Evolutionary conservation across 2,329 filamentous ascomycete species (phyloP), one percentile per base, ranked within the genome.

Genomic region (Periconia sp.): DNA sequence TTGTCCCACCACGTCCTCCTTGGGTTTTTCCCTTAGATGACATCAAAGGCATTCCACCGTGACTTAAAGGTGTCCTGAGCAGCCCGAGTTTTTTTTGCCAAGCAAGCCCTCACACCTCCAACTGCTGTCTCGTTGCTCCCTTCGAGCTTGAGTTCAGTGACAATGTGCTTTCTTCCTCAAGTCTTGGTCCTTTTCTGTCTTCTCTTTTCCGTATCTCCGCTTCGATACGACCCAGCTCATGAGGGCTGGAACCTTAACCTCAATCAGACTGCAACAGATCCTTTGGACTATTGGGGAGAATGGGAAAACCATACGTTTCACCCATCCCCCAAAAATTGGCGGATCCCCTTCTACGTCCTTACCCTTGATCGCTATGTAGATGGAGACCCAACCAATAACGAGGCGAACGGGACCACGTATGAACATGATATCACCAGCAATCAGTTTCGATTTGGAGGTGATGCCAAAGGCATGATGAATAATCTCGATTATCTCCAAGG

Each of bases 291-390:
- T 66, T 81, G 74, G 65, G 80, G 84, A 55, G 71, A 78, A 73
- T 81, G 82, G 81, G 73, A 71, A n/a, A 72, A 78, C 56, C 81
- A 84, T 64, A 70, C 64, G 5, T 87, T 82, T 59, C 66, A 72
- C 17, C 71, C 76, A 0, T 87, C 84, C 18, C 85, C 85, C 1
- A 66, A 74, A 0, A 87, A 84, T 60, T 88, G 85, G 85, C 78
- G 85, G 23, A 81, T 88, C 56, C 85, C 85, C 0, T 83, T 87
- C 63, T 88, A 88, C 66, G 85, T 83, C 9, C 73, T 88, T 44
- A 86, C 86, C 64, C 70, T 86, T 11, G 85, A 88, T 66, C 76
- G 83, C 54, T 88, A 82, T 61, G 83, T 85, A 41, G 87, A 88
- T 61, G 85, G 85, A 18, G 81, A 88, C 60, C 85, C 85, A 8